A percentile compares a stretch with the other conserved stretches of the same genome.
These are phyloP conservation scores for Pseudogymnoascus sp. DNA, from an alignment of 2,329 filamentous ascomycete species.

Conservation along the genomic window DNA sequence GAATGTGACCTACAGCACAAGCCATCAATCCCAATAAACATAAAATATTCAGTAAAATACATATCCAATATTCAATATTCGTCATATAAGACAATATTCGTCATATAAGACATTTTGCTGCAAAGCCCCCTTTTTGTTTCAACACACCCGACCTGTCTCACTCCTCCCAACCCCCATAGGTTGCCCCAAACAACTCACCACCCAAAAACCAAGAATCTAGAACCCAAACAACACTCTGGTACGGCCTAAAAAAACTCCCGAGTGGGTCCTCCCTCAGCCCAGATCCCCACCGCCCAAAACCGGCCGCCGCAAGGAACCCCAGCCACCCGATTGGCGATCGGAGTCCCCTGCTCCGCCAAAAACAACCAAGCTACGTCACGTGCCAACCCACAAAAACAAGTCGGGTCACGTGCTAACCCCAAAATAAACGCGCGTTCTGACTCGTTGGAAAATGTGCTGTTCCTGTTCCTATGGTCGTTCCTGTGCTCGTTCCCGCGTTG, in stretches of 20 bases:
- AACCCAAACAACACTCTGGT: not conserved
- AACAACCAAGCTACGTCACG: not conserved
- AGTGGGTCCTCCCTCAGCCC: not conserved
- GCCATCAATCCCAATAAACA: not conserved
- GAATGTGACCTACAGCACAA: too few species aligned
- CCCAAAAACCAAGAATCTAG: not conserved
- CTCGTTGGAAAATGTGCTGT: not conserved
- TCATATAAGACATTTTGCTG: not conserved
- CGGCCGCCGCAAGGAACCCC: not conserved
- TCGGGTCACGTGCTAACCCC: not conserved
- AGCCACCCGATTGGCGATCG: not conserved
- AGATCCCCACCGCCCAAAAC: not conserved
- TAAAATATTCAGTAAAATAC: not conserved
- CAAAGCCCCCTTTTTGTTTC: constrained; percentile 1
- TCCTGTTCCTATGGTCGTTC: not conserved
- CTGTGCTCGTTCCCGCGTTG: not conserved
- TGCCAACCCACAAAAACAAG: not conserved
- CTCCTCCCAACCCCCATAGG: not conserved
- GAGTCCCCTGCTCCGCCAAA: not conserved
- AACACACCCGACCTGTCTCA: not conserved
- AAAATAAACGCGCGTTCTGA: not conserved
- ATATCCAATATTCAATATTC: not conserved
- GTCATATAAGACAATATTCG: not conserved
- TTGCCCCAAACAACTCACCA: not conserved
- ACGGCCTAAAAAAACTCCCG: not conserved